A percentile compares a stretch with the other conserved stretches of the same genome.
Evolutionary conservation across 768 basidiomycete genomes (phyloP).

Genomic region (Amanita molliuscula): DNA sequence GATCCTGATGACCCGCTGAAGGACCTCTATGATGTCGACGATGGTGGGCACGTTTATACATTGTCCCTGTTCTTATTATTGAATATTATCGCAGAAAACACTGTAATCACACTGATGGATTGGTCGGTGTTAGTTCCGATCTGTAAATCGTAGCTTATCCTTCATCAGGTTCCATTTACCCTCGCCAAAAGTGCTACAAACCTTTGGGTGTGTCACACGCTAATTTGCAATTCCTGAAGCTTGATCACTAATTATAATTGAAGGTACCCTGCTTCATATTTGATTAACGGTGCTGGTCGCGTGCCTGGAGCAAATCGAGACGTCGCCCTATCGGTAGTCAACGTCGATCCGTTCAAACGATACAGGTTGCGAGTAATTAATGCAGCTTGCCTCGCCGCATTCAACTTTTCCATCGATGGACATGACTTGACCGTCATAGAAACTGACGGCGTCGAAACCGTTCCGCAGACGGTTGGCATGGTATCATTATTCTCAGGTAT

Average conservation of each 20-base stretch:
- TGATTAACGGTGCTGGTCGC: slow-evolving; percentile 31
- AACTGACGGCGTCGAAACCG: slow-evolving; percentile 32
- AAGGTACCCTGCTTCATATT: slow-evolving; percentile 8
- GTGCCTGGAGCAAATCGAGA: slow-evolving; percentile 13
- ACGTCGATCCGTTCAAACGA: slow-evolving; percentile 20
- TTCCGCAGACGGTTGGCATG: slow-evolving; percentile 32
- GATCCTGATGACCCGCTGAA: slow-evolving; percentile 18
- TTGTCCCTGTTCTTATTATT: slow-evolving; percentile 8
- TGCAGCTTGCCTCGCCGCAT: slow-evolving; percentile 24
- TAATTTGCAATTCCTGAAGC: neutral
- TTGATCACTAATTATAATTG: neutral
- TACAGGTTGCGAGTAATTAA: slow-evolving; percentile 28
- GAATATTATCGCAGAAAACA: slow-evolving; percentile 9
- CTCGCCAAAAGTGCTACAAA: neutral
- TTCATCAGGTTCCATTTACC: slow-evolving; percentile 7
- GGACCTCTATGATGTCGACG: slow-evolving; percentile 24
- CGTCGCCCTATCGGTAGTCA: slow-evolving; percentile 21
- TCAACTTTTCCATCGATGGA: slow-evolving; percentile 33
- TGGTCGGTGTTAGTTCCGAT: slow-evolving; percentile 11
- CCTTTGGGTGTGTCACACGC: neutral
- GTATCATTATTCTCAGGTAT: slow-evolving; percentile 23
- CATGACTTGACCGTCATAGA: slow-evolving; percentile 45
- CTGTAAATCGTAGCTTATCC: neutral
- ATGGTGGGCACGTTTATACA: slow-evolving; percentile 21
- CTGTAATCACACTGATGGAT: slow-evolving; percentile 17